Evolutionary conservation across 768 basidiomycete genomes (phyloP).

Genomic region (Lactarius indigo): DNA sequence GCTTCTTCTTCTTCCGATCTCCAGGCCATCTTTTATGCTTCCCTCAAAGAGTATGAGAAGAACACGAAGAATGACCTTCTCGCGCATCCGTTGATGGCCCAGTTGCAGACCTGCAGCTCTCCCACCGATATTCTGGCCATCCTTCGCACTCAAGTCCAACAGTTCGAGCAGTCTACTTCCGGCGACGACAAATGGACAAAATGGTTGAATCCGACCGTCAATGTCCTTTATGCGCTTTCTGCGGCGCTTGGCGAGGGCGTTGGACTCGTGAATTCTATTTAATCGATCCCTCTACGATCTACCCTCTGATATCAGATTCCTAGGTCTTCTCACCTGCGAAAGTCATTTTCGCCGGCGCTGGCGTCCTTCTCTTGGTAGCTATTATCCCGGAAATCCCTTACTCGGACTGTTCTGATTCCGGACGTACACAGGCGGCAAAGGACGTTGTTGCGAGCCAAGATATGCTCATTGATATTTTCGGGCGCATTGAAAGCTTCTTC

Average conservation of each 20-base stretch:
- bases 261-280: background rate
- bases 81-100: background rate
- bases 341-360: background rate
- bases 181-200: background rate
- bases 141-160: too few species aligned
- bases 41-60: background rate
- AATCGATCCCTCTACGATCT: background rate
- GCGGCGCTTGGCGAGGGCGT: background rate
- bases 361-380: background rate
- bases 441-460: background rate
- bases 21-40: background rate
- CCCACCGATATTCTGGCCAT: too few species aligned
- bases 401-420: background rate
- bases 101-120: too few species aligned
- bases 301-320: background rate
- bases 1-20: background rate
- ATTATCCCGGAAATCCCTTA: background rate
- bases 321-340: background rate
- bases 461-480: background rate
- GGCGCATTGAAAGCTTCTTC: background rate
- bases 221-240: background rate
- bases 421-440: background rate
- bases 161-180: background rate
- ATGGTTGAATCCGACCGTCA: background rate
- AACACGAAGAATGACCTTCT: background rate